Evolutionary conservation across 164 flowering plant genomes (phyloP), one percentile per base, ranked within the genome.

Genomic region (Tetrastigma voinierianum): DNA sequence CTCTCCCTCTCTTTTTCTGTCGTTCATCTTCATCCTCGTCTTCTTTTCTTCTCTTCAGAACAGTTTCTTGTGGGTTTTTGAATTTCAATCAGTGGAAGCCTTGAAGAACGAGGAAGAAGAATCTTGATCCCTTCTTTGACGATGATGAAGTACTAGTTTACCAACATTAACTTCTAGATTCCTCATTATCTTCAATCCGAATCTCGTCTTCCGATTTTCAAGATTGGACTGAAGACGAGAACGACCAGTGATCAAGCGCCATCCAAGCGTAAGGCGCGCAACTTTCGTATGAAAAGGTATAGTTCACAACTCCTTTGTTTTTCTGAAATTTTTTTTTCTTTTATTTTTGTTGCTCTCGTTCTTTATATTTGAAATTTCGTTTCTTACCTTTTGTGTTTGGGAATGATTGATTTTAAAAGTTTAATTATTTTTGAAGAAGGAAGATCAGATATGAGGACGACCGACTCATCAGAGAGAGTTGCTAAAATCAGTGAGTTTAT

Each of bases 181-280:
- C 71, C 66, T 2, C 2, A 51, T 75, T 7, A 43, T 76, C 46
- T 0, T 14, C 0, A 6, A 57, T 15, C 58, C 57, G 2, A 71
- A 67, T n/a, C n/a, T 9, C 51, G 46, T 16, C 44, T 66, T 55
- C 24, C 70, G n/a, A n/a, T n/a, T n/a, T 48, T 57, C 48, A 10
- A 11, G 82, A n/a, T 52, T 23, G 77, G 69, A n/a, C n/a, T n/a
- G 64, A 76, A 67, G 58, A 77, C 53, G 70, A 79, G 88, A 78
- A 78, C 85, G 64, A 69, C 72, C 9, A 20, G 66, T 57, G 20
- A n/a, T n/a, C 13, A 13, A 54, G 23, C 55, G 19, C 6, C 72
- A 5, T 46, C 90, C 0, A 76, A 84, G 16, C 88, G 43, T 25
- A 74, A 67, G 51, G 8, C 18, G 72, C 55, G 55, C 76, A 63